Evolutionary conservation across 2,329 filamentous ascomycete genomes (phyloP).

Genomic region (Fusarium subglutinans): DNA sequence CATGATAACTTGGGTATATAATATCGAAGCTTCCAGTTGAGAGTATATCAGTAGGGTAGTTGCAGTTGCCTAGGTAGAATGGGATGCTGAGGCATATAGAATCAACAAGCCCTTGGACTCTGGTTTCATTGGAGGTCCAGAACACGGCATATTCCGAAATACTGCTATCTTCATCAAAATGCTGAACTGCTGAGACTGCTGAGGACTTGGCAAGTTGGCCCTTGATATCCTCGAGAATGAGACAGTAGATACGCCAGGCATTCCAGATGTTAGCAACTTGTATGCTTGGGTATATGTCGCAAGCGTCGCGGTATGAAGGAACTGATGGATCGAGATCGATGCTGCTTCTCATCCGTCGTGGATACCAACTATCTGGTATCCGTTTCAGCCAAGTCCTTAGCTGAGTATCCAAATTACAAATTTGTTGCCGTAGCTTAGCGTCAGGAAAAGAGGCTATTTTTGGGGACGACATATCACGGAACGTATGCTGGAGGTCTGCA

Average conservation of each 20-base stretch:
- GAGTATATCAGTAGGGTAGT: not conserved
- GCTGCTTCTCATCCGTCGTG: not conserved
- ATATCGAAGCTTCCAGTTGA: not conserved
- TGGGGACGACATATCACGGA: not conserved
- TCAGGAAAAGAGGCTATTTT: accelerated
- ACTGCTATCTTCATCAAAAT: accelerated
- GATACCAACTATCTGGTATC: conserved; percentile 3
- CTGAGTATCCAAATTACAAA: not conserved
- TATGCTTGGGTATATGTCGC: conserved; percentile 18
- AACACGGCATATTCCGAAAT: accelerated
- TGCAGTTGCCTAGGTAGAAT: conserved; percentile 29
- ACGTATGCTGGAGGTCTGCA: not conserved
- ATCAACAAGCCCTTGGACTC: not conserved
- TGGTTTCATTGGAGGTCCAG: not conserved
- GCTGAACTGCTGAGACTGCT: accelerated
- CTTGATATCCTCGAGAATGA: conserved; percentile 1
- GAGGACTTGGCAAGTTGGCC: not conserved
- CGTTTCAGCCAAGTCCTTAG: not conserved
- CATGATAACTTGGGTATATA: conserved; percentile 19
- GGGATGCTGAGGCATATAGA: conserved; percentile 22
- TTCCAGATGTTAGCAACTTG: conserved; percentile 34
- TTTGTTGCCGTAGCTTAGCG: not conserved
- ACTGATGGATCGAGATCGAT: not conserved
- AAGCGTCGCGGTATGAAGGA: not conserved
- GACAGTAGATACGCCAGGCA: conserved; percentile 17